A percentile compares a stretch with the other conserved stretches of the same genome.
These are phyloP conservation scores for Cnidoscolus chayamansa DNA, from an alignment of 441 rosid genomes.

Conservation along the genomic window DNA sequence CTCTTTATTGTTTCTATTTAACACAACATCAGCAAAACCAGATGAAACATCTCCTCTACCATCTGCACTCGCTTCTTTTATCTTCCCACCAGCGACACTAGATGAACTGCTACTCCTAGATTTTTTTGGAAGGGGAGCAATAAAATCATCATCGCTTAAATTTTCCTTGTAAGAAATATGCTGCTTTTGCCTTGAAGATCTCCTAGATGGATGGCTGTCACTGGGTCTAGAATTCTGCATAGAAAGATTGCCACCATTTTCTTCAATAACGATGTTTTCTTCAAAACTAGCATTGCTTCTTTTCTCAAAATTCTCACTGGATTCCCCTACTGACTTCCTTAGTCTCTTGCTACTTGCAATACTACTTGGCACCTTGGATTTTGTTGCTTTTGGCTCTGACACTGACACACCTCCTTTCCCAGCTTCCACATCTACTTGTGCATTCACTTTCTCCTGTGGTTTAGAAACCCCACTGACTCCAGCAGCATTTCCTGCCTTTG, in stretches of 20 bases:
- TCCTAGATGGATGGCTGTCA: slow-evolving; percentile 42
- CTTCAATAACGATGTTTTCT: slow-evolving; percentile 29
- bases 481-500: slow-evolving; percentile 28
- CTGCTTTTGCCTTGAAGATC: slow-evolving; percentile 70
- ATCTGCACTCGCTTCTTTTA: slow-evolving; percentile 23
- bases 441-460: slow-evolving; percentile 12
- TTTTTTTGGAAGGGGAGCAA: slow-evolving; percentile 31
- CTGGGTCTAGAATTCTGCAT: slow-evolving; percentile 28
- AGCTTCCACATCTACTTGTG: slow-evolving; percentile 19
- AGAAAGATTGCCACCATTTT: slow-evolving; percentile 30
- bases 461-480: slow-evolving; percentile 26
- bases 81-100: slow-evolving; percentile 26
- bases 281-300: slow-evolving; percentile 42
- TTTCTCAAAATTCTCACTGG: slow-evolving; percentile 48
- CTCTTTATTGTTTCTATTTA: slow-evolving; percentile 15
- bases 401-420: slow-evolving; percentile 29
- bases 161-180: slow-evolving; percentile 57
- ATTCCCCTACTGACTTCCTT: slow-evolving; percentile 44
- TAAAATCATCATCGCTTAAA: slow-evolving; percentile 48
- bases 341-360: slow-evolving; percentile 43
- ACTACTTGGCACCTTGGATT: slow-evolving; percentile 29
- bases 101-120: slow-evolving; percentile 23
- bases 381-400: slow-evolving; percentile 27
- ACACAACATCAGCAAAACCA: slow-evolving; percentile 17
- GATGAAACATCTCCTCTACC: slow-evolving; percentile 24